phyloP scores from a whole-genome alignment of 805 yeast species.

The Monosporozyma siamensis region DNA sequence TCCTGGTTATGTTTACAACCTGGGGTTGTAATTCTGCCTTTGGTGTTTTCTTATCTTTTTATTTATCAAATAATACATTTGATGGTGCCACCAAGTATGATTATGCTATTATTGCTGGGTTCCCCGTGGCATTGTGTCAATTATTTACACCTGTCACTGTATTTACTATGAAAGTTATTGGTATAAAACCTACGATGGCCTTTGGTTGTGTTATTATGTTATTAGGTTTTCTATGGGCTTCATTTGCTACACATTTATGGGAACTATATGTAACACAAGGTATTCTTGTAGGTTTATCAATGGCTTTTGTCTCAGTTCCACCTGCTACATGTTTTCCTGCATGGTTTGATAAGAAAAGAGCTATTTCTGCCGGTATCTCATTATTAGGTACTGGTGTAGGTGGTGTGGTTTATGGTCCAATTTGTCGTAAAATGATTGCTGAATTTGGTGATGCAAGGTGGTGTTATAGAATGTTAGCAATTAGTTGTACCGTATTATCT shows the following conservation, averaged over 20 bases:
- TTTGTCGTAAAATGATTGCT: conserved; percentile 33
- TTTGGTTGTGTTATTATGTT: conserved; percentile 47
- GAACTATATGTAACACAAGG: conserved; percentile 64
- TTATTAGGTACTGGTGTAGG: conserved; percentile 46
- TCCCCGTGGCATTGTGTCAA: conserved; percentile 50
- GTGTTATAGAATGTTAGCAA: conserved; percentile 40
- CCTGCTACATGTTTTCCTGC: conserved; percentile 53
- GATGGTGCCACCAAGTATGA: conserved; percentile 48
- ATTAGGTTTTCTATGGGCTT: conserved; percentile 49
- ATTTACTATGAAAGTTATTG: conserved; percentile 39
- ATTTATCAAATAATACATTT: conserved; percentile 42
- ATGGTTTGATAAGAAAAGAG: conserved; percentile 59
- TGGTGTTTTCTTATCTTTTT: conserved; percentile 53
- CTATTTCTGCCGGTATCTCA: conserved; percentile 42
- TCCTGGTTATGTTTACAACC: conserved; percentile 44
- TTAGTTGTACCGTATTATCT: conserved; percentile 33
- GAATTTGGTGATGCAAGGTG: conserved; percentile 34
- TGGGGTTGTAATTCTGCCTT: conserved; percentile 72
- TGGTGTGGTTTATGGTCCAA: conserved; percentile 36
- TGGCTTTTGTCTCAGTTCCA: conserved; percentile 49
- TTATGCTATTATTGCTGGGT: conserved; percentile 60
- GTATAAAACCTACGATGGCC: conserved; percentile 39
- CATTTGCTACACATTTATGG: conserved; percentile 53
- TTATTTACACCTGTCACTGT: conserved; percentile 49
- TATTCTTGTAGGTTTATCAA: conserved; percentile 43